Percentiles rank a stretch among this genome's conserved stretches.
These are phyloP conservation scores for Diplodia intermedia DNA, from an alignment of 2,329 filamentous ascomycete genomes.

Conservation along the genomic window DNA sequence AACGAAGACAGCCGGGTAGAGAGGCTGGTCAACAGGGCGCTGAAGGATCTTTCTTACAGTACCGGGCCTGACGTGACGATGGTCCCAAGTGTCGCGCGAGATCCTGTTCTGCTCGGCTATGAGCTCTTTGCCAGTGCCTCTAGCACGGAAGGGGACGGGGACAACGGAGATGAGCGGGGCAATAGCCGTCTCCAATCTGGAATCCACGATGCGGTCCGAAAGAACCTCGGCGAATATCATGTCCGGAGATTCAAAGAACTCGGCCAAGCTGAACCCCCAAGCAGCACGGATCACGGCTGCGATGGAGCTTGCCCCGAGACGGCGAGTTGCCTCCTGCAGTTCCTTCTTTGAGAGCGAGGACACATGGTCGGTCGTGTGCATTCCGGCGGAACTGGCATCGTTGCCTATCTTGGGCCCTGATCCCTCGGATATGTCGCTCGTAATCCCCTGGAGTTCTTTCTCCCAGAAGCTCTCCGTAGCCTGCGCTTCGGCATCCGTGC, in stretches of 20 bases:
- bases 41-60: constrained; percentile 41
- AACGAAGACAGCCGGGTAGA: constrained; percentile 47
- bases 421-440: constrained; percentile 35
- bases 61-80: constrained; percentile 43
- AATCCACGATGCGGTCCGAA: constrained; percentile 40
- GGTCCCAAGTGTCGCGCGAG: constrained; percentile 39
- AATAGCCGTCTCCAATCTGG: constrained; percentile 40
- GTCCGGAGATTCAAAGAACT: constrained; percentile 35
- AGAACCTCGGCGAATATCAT: constrained; percentile 39
- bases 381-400: constrained; percentile 5
- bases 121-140: constrained; percentile 39
- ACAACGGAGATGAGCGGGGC: constrained; percentile 46
- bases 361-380: constrained; percentile 16
- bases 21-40: constrained; percentile 38
- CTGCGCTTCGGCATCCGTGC: constrained; percentile 33
- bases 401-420: constrained; percentile 34
- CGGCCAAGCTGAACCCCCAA: constrained; percentile 37
- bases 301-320: constrained; percentile 36
- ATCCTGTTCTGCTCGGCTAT: constrained; percentile 40
- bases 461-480: constrained; percentile 39
- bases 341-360: constrained; percentile 9
- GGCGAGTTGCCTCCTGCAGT: constrained; percentile 33
- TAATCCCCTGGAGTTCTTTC: constrained; percentile 38
- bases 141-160: constrained; percentile 44
- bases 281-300: constrained; percentile 38